A percentile compares a stretch with the other conserved stretches of the same genome.
These are phyloP conservation scores for Ceriops decandra DNA, from an alignment of 345 rosid species.

Conservation along the genomic window DNA sequence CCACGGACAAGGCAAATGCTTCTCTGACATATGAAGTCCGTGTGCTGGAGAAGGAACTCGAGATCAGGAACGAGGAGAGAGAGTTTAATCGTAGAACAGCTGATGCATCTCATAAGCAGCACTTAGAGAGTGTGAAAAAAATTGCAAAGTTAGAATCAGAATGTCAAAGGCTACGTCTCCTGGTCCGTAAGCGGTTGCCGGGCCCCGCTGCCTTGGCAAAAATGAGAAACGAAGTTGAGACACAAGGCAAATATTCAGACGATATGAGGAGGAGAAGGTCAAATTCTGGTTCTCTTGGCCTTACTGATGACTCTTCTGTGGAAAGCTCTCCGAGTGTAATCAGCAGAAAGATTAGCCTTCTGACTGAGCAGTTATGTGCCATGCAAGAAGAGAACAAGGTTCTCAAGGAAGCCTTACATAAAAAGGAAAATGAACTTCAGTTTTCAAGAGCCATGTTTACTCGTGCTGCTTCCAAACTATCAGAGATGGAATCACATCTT, in stretches of 20 bases:
- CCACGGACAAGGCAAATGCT: constrained; percentile 63
- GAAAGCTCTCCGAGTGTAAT: constrained; percentile 31
- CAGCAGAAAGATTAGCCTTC: constrained; percentile 39
- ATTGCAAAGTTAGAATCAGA: constrained; percentile 86
- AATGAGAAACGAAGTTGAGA: constrained; percentile 79
- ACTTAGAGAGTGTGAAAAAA: constrained; percentile 74
- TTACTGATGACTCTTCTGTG: constrained; percentile 27
- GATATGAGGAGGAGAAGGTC: constrained; percentile 45
- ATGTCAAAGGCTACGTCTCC: constrained; percentile 76
- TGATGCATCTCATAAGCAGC: constrained; percentile 73
- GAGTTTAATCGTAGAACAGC: constrained; percentile 70
- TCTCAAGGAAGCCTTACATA: constrained; percentile 63
- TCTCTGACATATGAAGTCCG: constrained; percentile 77
- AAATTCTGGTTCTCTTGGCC: constrained; percentile 28
- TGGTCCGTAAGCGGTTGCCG: constrained; percentile 78
- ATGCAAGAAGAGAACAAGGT: constrained; percentile 79
- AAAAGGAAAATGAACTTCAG: constrained; percentile 70
- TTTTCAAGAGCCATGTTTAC: constrained; percentile 59
- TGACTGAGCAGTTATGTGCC: constrained; percentile 58
- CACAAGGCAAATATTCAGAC: constrained; percentile 53
- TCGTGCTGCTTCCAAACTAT: constrained; percentile 54
- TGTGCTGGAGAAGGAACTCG: constrained; percentile 86
- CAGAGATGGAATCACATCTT: constrained; percentile 56
- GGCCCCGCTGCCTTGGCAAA: constrained; percentile 79
- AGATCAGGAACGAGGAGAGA: constrained; percentile 85